These are phyloP conservation scores for Fusarium sp. DNA, from an alignment of 2,329 filamentous ascomycete species.

Conservation along the genomic window DNA sequence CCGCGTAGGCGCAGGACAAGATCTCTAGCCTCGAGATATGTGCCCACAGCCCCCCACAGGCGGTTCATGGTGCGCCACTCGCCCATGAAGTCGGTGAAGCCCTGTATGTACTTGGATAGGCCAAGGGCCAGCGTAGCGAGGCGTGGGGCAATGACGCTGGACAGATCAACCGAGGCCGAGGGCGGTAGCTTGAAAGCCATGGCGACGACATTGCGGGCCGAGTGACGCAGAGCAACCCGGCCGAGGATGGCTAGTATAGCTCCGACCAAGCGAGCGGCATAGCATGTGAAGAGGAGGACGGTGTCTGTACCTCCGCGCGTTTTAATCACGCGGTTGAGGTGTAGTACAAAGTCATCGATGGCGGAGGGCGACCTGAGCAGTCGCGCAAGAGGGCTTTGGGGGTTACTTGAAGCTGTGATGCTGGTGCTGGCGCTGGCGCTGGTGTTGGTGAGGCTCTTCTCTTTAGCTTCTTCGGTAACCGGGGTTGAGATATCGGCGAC, in stretches of 20 bases:
- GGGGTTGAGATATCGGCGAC: constrained; percentile 30
- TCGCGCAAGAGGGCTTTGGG: constrained; percentile 15
- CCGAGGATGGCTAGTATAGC: constrained; percentile 62
- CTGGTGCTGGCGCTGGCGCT: not conserved
- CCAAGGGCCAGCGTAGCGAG: constrained; percentile 57
- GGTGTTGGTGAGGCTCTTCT: not conserved
- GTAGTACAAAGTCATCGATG: constrained; percentile 63
- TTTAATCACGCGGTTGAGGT: constrained; percentile 70
- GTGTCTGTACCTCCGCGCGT: constrained; percentile 75
- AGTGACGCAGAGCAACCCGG: constrained; percentile 64
- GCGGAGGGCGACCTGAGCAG: constrained; percentile 35
- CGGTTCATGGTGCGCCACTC: constrained; percentile 78
- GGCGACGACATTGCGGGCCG: constrained; percentile 61
- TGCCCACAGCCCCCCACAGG: constrained; percentile 78
- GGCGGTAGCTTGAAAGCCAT: constrained; percentile 61
- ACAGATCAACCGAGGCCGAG: constrained; percentile 58
- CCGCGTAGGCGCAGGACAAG: constrained; percentile 50
- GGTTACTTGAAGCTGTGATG: not conserved
- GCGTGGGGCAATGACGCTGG: constrained; percentile 50
- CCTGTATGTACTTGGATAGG: constrained; percentile 63
- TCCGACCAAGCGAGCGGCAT: constrained; percentile 67
- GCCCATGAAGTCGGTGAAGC: constrained; percentile 70
- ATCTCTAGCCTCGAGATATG: constrained; percentile 73
- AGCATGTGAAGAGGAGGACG: constrained; percentile 73
- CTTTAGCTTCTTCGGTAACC: constrained; percentile 15